Evolutionary conservation across 2,329 filamentous ascomycete species (phyloP).

Genomic region (Drechslerella dactyloides): DNA sequence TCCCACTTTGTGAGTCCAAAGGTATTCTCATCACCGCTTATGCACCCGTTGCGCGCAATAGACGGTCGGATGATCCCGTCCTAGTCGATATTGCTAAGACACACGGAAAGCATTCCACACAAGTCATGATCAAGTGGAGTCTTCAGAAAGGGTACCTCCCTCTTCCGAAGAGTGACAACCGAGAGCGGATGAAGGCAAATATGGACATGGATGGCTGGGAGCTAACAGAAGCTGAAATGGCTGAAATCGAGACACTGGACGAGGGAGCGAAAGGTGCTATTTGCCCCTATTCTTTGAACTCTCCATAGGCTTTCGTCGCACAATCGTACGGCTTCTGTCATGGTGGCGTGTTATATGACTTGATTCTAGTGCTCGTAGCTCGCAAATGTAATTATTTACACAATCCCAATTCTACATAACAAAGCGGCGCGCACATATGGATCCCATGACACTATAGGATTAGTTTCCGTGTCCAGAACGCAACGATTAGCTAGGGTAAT

Average conservation of each 20-base stretch:
- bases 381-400: neutral
- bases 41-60: conserved; percentile 74
- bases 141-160: conserved; percentile 76
- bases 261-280: conserved; percentile 59
- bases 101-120: conserved; percentile 73
- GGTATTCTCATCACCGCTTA: conserved; percentile 78
- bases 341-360: neutral
- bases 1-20: conserved; percentile 68
- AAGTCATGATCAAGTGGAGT: conserved; percentile 78
- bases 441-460: too few species aligned
- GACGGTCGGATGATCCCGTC: conserved; percentile 71
- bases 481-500: neutral
- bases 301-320: conserved; percentile 2
- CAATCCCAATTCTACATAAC: neutral
- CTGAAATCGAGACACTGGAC: conserved; percentile 68
- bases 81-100: conserved; percentile 70
- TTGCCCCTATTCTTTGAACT: conserved; percentile 41
- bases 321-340: neutral
- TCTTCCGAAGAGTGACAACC: conserved; percentile 73
- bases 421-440: neutral
- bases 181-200: conserved; percentile 71
- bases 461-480: too few species aligned
- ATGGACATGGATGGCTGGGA: conserved; percentile 67
- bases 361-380: neutral
- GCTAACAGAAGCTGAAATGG: conserved; percentile 69